Evolutionary conservation across 495 filamentous ascomycete genomes (phyloP), one percentile per base, ranked within the genome.

Genomic region (Trichoderma reesei): DNA sequence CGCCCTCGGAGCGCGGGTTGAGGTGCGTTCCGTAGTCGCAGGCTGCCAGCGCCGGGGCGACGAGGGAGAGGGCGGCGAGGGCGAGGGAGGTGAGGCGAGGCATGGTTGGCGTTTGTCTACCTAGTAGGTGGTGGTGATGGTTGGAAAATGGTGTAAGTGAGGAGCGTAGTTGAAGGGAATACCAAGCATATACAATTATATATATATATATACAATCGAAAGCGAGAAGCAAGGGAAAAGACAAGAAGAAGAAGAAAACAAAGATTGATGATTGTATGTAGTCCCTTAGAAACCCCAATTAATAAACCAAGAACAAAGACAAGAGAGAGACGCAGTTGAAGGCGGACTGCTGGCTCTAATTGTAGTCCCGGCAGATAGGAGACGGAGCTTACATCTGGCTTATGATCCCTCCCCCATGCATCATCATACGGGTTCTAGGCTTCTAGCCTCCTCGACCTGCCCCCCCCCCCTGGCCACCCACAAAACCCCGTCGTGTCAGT

Each of bases 21-120:
- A 63, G 41, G 37, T 34, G n/a, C 8, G 41, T 48, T 34, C 61
- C 61, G 26, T 63, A 48, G 41, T 20, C 46, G 42, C 61, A 48
- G 61, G 36, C 3, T 2, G 61, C 61, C 5, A 63, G 42, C 9
- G 39, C 60, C 60, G 42, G 13, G 18, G 60, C 39, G 38, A 16
- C 60, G 9, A 34, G 36, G n/a, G 61, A 11, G 20, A 31, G 20
- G 41, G 41, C 16, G 13, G 10, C 8, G 42, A 20, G 5, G 2
- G 61, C 26, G 41, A 56, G 16, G 4, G 31, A 14, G 6, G 31
- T 11, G 8, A 33, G 14, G 3, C 20, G 20, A 56, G 31, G 1
- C 51, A 33, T 56, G 20, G 9, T 11, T 34, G 11, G 1, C 1
- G 3, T 33, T 34, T 34, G 20, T n/a, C n/a, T n/a, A n/a, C n/a